Evolutionary conservation across 345 rosid genomes (phyloP), one percentile per base, ranked within the genome.

Genomic region (Garcia nutans): DNA sequence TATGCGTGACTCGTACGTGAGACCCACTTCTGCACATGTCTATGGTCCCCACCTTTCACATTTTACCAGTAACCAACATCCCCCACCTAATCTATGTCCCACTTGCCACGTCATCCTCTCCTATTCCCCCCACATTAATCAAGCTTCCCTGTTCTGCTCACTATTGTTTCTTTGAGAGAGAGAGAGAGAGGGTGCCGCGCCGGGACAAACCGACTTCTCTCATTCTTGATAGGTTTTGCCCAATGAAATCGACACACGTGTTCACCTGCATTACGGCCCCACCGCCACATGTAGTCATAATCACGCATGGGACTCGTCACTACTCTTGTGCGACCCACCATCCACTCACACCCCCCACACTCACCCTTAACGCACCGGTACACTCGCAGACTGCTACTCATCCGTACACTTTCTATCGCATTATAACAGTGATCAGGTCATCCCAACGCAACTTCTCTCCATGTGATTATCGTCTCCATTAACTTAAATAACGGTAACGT

Each of bases 281-380:
- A 33, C 74, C 73, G 88, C 83, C 86, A 76, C 87, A 85, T 84
- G 82, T 79, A 79, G 76, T 83, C 80, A 86, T 77, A 37, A 80
- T 83, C 87, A 71, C 87, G 84, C 89, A 78, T 87, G 90, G 75
- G 73, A 47, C 82, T 77, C 56, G 71, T 78, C 86, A 72, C 84
- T 41, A 57, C 54, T 4, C 31, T 28, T 16, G 55, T 41, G 76
- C 77, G 64, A 68, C 85, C 90, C 80, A 0, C 42, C 63, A 31
- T 37, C 41, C 41, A 37, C 41, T 37, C 41, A 37, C 41, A 37
- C 37, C 4, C 5, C 37, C n/a, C 1, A 28, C 31, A 37, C 70
- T 70, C 67, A 70, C 12, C 6, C 69, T 54, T 8, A 45, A 54
- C 58, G 22, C n/a, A 57, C 68, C 60, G 59, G n/a, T 11, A 66